Conservation (phyloP, 177 flowering plant genomes). For the Telopea speciosissima region DNA sequence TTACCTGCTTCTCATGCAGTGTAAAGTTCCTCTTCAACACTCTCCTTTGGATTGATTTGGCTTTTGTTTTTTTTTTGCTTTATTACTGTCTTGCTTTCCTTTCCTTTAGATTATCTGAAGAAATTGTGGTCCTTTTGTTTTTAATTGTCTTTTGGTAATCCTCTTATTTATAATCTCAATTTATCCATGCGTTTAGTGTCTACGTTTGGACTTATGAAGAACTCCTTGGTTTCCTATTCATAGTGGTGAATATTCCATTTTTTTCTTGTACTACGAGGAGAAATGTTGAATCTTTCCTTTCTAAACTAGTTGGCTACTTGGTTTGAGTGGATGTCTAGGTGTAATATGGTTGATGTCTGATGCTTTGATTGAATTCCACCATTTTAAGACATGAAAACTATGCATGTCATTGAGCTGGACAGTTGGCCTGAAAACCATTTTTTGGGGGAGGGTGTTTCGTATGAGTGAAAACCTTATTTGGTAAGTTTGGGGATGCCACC, state of each 20-base stretch:
- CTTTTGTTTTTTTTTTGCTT: too few species aligned
- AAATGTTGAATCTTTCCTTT: neutral
- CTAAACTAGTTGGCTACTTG: neutral
- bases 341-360: too few species aligned
- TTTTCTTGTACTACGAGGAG: neutral
- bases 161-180: neutral
- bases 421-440: too few species aligned
- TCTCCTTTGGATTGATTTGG: neutral
- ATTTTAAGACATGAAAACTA: too few species aligned
- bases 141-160: neutral
- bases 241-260: too few species aligned
- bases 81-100: neutral
- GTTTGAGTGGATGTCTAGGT: too few species aligned
- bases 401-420: too few species aligned
- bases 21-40: slow-evolving; percentile 23
- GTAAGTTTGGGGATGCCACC: too few species aligned
- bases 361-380: too few species aligned
- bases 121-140: neutral
- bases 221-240: neutral
- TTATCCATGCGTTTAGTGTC: too few species aligned
- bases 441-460: too few species aligned
- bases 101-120: neutral
- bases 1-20: slow-evolving; percentile 28
- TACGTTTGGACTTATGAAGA: neutral
- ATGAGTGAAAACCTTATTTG: too few species aligned